phyloP scores from a whole-genome alignment of 495 filamentous ascomycete genomes.

The Penicillium parvum region DNA sequence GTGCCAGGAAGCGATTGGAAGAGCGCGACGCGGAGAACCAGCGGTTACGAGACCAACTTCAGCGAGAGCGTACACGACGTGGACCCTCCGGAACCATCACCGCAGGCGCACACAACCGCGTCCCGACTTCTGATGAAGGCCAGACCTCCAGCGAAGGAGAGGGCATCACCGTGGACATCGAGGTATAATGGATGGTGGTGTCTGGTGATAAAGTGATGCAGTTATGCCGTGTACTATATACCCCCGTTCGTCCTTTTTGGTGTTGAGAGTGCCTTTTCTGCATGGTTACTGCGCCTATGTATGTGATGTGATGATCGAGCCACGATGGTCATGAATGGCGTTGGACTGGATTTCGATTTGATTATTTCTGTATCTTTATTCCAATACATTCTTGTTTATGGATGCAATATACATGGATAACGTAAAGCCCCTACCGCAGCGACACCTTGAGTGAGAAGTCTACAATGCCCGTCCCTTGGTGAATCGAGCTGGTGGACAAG shows the following conservation, averaged over 20 bases:
- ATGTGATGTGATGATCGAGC: constrained; percentile 14
- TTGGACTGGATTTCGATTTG: constrained; percentile 4
- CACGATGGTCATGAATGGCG: constrained; percentile 22
- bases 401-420: constrained; percentile 9
- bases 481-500: constrained; percentile 90
- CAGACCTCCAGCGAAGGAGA: constrained; percentile 44
- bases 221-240: constrained; percentile 19
- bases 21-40: constrained; percentile 77
- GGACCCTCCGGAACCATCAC: constrained; percentile 22
- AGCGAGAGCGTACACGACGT: constrained; percentile 54
- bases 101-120: constrained; percentile 10
- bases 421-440: constrained; percentile 21
- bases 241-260: constrained; percentile 6
- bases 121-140: constrained; percentile 24
- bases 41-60: constrained; percentile 63
- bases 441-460: constrained; percentile 94
- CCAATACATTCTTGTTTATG: constrained; percentile 6
- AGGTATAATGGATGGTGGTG: constrained; percentile 31
- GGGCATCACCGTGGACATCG: constrained; percentile 43
- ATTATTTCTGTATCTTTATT: constrained; percentile 14
- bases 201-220: background rate
- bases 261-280: background rate
- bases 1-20: constrained; percentile 77
- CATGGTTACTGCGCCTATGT: constrained; percentile 12
- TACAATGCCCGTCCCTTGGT: constrained; percentile 88